phyloP scores from a whole-genome alignment of 1,284 basidiomycete species.

The Rhodotorula sp. region DNA sequence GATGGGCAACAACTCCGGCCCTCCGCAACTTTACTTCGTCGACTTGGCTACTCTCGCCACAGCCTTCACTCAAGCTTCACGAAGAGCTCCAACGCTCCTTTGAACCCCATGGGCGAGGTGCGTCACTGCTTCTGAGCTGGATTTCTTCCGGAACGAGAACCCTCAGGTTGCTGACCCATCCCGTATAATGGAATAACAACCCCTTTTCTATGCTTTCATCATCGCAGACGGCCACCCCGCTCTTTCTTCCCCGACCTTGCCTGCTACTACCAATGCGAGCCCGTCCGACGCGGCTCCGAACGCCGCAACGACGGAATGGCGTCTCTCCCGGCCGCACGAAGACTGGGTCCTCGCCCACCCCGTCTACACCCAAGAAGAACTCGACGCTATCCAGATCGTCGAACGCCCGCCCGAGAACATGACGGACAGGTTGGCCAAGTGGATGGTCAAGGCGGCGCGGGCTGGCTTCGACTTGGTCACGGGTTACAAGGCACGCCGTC shows the following conservation, averaged over 20 bases:
- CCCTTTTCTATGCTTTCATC: no score
- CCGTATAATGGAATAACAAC: no score
- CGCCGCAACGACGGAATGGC: slow-evolving; percentile 4
- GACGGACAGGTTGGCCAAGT: slow-evolving; percentile 68
- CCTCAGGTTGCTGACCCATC: not conserved
- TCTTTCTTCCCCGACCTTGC: not conserved
- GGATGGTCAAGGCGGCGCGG: slow-evolving; percentile 62
- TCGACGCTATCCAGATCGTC: slow-evolving; percentile 75
- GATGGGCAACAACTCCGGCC: not conserved
- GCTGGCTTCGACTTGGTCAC: slow-evolving; percentile 67
- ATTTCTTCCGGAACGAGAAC: not conserved
- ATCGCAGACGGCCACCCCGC: not conserved
- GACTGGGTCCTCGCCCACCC: slow-evolving; percentile 77
- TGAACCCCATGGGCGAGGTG: not conserved
- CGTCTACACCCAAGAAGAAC: slow-evolving; percentile 66
- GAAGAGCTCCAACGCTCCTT: not conserved
- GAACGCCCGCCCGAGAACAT: slow-evolving; percentile 65
- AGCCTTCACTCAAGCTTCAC: not conserved
- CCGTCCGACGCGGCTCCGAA: not conserved
- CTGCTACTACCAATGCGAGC: not conserved
- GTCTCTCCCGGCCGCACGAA: slow-evolving; percentile 24
- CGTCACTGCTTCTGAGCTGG: not conserved
- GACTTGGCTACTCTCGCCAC: not conserved
- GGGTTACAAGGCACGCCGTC: slow-evolving; percentile 61
- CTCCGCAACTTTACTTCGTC: not conserved